These are phyloP conservation scores for Blastomyces parvus DNA, from an alignment of 2,329 filamentous ascomycete genomes.

Conservation along the genomic window DNA sequence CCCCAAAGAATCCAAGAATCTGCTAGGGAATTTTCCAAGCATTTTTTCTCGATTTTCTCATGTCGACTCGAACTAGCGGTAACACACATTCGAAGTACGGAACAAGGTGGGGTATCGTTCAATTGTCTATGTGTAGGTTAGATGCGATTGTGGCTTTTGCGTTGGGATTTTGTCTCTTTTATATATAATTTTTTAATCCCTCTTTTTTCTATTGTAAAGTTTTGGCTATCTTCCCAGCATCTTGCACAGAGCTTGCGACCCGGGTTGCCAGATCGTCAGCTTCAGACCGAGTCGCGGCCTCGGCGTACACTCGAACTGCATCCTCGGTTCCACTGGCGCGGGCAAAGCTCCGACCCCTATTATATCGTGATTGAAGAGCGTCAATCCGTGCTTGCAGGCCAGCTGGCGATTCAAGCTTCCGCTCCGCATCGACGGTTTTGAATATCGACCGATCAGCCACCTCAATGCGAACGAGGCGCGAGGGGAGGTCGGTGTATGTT, in stretches of 20 bases:
- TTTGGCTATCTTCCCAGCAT: conserved; percentile 32
- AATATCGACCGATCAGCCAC: conserved; percentile 83
- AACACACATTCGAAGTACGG: background rate
- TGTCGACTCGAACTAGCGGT: background rate
- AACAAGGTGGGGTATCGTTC: background rate
- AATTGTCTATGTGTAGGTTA: conserved; percentile 2
- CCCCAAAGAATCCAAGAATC: background rate
- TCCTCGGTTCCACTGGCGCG: conserved; percentile 93
- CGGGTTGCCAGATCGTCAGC: conserved; percentile 83
- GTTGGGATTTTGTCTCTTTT: background rate
- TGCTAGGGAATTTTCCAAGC: background rate
- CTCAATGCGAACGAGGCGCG: conserved; percentile 86
- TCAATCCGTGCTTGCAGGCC: conserved; percentile 83
- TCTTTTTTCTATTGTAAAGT: background rate
- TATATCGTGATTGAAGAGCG: conserved; percentile 78
- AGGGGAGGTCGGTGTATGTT: conserved; percentile 89
- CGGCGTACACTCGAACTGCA: conserved; percentile 89
- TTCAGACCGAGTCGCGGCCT: conserved; percentile 80
- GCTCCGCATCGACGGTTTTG: conserved; percentile 84
- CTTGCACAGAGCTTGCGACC: conserved; percentile 65
- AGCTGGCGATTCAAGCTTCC: conserved; percentile 67
- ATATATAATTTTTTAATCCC: background rate
- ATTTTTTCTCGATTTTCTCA: background rate
- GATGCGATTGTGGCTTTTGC: background rate
- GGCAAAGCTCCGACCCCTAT: conserved; percentile 79